Base-by-base conservation (phyloP, 441 rosid species). In the Breynia disticha region DNA sequence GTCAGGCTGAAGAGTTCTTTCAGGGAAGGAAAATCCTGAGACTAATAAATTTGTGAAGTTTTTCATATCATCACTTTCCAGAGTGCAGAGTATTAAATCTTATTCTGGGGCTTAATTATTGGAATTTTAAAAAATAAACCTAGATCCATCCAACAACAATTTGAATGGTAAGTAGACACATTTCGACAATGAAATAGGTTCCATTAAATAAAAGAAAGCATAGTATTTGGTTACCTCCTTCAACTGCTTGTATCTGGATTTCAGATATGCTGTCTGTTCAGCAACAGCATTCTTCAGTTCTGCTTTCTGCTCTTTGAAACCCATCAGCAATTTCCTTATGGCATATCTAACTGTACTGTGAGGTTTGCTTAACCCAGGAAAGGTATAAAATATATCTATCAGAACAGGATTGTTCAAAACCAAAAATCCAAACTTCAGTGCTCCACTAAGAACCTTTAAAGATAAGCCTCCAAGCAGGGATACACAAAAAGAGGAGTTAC, bases 301-400 rank as follows among this genome's bases (percentile, higher is more conserved):
- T 41, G 71, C 75, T 72, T 73, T 73, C 62, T 60, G 82, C 62
- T 79, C 85, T 62, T 64, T 67, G 70, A 77, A 67, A 56, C 75
- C 76, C 68, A 24, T 7, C 32, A 90, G 71, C 76, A 90, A 60
- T 79, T 84, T 87, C 77, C 75, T 90, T 58, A 86, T 69, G 5
- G 93, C 91, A 56, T 87, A 85, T 65, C 74, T 83, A 54, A 76
- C 83, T 11, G 96, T 90, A 63, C 80, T 65, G 67, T 87, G 98
- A 49, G 98, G 98, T 71, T 87, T 85, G 81, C 88, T 80, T 55
- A 90, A 70, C 54, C 93, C 96, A n/a, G 95, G 84, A 65, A 84
- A 89, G 62, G 79, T 73, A 63, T 71, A 62, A 71, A 90, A 79
- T 39, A 76, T 66, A 59, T 90, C 85, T 43, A 78, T 71, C 48